Conservation (phyloP, 352 stramenopile species). For the Aphanomyces euteiches region DNA sequence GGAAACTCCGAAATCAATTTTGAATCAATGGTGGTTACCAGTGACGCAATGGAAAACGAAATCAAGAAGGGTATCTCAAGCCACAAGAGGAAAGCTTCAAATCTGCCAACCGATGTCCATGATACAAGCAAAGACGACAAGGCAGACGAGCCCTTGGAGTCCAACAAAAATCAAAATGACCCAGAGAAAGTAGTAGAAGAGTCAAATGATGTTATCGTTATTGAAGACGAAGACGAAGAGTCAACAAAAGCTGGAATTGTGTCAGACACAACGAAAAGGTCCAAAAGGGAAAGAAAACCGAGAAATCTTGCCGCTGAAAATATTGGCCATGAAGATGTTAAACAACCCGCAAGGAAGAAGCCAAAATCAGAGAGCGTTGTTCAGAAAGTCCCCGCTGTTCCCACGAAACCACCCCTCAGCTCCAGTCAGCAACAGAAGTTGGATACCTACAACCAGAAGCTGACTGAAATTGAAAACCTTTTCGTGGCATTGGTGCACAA, state of each 20-base stretch:
- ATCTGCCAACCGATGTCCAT: no score
- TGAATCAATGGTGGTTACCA: no score
- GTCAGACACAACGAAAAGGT: slow-evolving; percentile 41
- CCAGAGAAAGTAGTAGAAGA: background rate
- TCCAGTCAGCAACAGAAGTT: slow-evolving; percentile 56
- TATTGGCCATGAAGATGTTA: no score
- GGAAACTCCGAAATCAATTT: no score
- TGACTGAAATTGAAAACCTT: slow-evolving; percentile 58
- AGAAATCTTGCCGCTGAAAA: no score
- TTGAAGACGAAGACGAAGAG: slow-evolving; percentile 12
- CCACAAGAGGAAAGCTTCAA: no score
- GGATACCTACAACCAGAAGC: slow-evolving; percentile 72
- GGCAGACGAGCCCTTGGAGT: no score
- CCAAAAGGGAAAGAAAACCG: no score
- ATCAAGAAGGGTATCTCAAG: no score
- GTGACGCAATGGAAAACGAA: no score
- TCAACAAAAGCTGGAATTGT: slow-evolving; percentile 60
- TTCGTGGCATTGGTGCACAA: slow-evolving; percentile 36
- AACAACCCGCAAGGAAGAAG: background rate
- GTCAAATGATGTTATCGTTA: background rate
- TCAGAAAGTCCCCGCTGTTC: slow-evolving; percentile 11
- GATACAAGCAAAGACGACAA: no score
- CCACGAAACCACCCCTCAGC: slow-evolving; percentile 36
- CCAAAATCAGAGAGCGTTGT: slow-evolving; percentile 28
- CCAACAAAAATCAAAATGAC: background rate